Base-by-base conservation (phyloP, 306 rosid species). In the Hippophae rhamnoides region DNA sequence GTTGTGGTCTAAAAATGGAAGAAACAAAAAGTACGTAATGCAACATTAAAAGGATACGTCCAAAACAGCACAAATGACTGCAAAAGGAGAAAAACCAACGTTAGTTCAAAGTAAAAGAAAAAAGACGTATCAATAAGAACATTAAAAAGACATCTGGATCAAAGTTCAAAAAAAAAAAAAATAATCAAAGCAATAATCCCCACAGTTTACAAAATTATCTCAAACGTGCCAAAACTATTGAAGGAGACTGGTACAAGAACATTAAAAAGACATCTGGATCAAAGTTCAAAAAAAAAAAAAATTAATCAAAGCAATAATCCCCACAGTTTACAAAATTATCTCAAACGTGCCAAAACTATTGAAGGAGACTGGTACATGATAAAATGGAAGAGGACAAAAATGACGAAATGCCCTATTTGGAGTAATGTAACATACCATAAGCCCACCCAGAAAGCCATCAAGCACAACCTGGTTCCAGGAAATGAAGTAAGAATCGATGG, bases 1-100 rank as follows among this genome's bases (percentile, higher is more conserved):
- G 38, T 31, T 31, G 38, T 31, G 38, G 5, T 31, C 38, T 31
- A 31, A 31, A 31, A 31, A 31, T 31, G 38, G 38, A 31, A 31
- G 38, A 31, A 31, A 31, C 23, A 27, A 1, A 10, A 7, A 57
- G 23, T 45, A 41, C 0, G 3, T 31, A 31, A 31, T 31, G 38
- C 38, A 31, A 31, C 38, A 8, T 47, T 3, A 48, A 66, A 79
- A 89, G 97, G 95, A 89, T 89, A 89, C 97, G 97, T 86, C 97
- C 97, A 89, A 69, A 89, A 89, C 68, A 89, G 84, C 95, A 89
- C 97, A 54, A 89, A 89, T 52, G 97, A 89, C 97, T 89, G 97
- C 97, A 85, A 47, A 61, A 71, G 11, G 27, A 31, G 53, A 13
- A 47, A 69, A 49, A 12, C n/a, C 26, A 13, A 12, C 14, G 13